Conservation (phyloP, 495 filamentous ascomycete species). For the Amniculicola lignicola region DNA sequence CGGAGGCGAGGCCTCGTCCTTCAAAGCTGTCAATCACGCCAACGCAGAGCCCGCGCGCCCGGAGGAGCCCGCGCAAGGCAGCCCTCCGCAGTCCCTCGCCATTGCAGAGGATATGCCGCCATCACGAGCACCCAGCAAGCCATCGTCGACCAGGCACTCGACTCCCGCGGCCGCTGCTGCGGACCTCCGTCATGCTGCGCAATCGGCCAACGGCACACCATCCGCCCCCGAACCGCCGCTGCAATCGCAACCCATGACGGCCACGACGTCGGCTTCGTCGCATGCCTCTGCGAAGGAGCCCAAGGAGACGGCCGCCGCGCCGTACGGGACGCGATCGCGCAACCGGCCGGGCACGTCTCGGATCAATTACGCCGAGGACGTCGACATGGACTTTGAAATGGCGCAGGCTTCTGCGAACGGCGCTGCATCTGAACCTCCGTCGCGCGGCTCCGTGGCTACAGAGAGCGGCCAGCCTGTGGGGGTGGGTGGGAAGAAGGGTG, state of each 20-base stretch:
- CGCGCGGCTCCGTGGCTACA: slow-evolving; percentile 24
- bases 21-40: slow-evolving; percentile 28
- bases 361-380: slow-evolving; percentile 95
- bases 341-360: slow-evolving; percentile 78
- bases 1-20: slow-evolving; percentile 32
- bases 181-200: slow-evolving; percentile 28
- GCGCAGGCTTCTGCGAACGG: slow-evolving; percentile 26
- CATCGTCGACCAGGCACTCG: slow-evolving; percentile 26
- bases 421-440: slow-evolving; percentile 28
- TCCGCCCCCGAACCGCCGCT: slow-evolving; percentile 12
- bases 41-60: slow-evolving; percentile 20
- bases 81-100: neutral
- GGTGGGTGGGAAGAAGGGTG: slow-evolving; percentile 26
- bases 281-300: slow-evolving; percentile 30
- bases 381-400: slow-evolving; percentile 79
- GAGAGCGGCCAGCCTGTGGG: slow-evolving; percentile 25
- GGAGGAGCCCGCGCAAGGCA: slow-evolving; percentile 26
- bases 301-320: slow-evolving; percentile 44
- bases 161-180: slow-evolving; percentile 23
- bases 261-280: slow-evolving; percentile 47
- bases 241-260: slow-evolving; percentile 51
- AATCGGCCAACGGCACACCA: slow-evolving; percentile 16
- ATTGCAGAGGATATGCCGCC: slow-evolving; percentile 22
- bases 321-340: slow-evolving; percentile 94
- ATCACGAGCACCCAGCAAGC: slow-evolving; percentile 27